Base-by-base conservation (phyloP, 192 early-diverging fungal genomes). In the Haplosporangium gracile region DNA sequence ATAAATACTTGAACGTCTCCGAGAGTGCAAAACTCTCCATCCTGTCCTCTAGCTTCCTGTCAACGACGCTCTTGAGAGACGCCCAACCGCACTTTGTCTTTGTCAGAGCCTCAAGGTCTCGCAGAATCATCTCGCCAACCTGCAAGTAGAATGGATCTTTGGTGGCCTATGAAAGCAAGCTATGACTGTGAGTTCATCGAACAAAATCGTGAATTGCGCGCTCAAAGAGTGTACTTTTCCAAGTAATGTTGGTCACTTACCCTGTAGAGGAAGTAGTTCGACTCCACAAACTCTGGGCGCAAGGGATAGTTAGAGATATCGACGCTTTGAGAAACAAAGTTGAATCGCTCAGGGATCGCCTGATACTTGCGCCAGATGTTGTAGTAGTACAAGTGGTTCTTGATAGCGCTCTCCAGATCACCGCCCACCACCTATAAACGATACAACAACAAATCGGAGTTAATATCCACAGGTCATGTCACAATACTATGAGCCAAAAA, bases 1-100 rank as follows among this genome's bases (percentile, higher is more conserved):
- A 99, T n/a, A 99, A 91, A 81, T 99, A 99, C 83, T 99, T 99
- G 71, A 99, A 91, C 1, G 98, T 98, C 88, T 99, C 98, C 69
- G 95, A 96, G 10, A 99, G 86, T 29, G 96, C 92, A 89, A 98
- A 99, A 77, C 96, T 97, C 76, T 99, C 98, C 97, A 99, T 98
- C 9, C 98, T 89, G 51, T 96, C 96, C 42, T 97, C 97, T 1
- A 93, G 80, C 10, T 85, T 81, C 72, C 91, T 90, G 2, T 92
- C 92, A 10, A 75, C 75, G 18, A 98, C 95, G 77, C 96, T 89
- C 9, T 88, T 79, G 38, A 99, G 77, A 0, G 92, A 88, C 0
- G 95, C 94, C 92, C 93, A 99, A 0, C 98, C 98, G 76, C 98
- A 99, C 10, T 73, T 77, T 1, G 95, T 92, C 36, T 95, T 92